Percentiles rank a stretch among this genome's conserved stretches.
Evolutionary conservation across 2,329 filamentous ascomycete genomes (phyloP).

Genomic region (Xylaria sp.): DNA sequence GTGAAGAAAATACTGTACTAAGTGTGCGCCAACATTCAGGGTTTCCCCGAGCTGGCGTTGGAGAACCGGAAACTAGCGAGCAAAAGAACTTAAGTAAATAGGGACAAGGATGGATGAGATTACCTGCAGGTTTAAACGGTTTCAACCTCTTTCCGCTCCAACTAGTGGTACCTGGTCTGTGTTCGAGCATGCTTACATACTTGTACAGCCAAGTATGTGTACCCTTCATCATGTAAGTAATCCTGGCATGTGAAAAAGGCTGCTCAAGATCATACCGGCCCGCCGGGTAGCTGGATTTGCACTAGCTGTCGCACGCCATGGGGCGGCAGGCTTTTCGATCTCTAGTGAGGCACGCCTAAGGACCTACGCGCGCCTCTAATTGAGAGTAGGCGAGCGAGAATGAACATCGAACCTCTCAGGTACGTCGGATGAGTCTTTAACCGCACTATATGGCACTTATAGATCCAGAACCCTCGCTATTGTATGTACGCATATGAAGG

Average conservation of each 20-base stretch:
- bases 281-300: not conserved
- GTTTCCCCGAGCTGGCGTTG: conserved; percentile 13
- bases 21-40: not conserved
- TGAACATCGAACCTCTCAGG: not conserved
- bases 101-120: conserved; percentile 4
- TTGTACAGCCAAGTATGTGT: too few species aligned
- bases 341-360: too few species aligned
- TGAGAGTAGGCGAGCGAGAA: too few species aligned
- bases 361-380: too few species aligned
- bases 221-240: too few species aligned
- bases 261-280: conserved; percentile 1
- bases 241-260: conserved; percentile 12
- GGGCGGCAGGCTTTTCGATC: conserved; percentile 1
- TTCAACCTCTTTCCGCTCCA: not conserved
- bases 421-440: not conserved
- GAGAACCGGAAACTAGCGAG: conserved; percentile 12
- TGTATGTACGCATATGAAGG: not conserved
- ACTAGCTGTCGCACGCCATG: not conserved
- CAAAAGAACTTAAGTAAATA: conserved; percentile 4
- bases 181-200: too few species aligned
- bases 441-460: not conserved
- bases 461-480: not conserved
- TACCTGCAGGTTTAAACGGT: conserved; percentile 3
- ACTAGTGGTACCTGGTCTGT: too few species aligned
- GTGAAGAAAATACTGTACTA: too few species aligned